These are phyloP conservation scores for Hericium alpestre DNA, from an alignment of 768 basidiomycete genomes.

Conservation along the genomic window DNA sequence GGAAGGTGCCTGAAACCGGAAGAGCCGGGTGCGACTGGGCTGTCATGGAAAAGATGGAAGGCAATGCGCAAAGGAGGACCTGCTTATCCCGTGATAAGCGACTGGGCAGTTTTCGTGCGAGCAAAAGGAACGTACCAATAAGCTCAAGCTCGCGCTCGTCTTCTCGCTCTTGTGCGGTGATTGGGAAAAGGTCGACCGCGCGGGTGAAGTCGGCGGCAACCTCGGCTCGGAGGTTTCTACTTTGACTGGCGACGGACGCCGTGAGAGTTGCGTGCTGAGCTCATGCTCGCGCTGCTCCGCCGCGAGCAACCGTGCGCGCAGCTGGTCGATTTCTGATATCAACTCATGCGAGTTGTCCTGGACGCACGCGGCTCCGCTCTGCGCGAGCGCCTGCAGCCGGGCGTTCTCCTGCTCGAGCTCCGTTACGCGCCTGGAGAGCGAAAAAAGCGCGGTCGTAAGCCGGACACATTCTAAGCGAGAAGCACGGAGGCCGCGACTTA, in stretches of 20 bases:
- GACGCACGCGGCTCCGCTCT: conserved; percentile 24
- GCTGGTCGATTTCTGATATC: conserved; percentile 52
- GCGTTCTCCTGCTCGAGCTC: conserved; percentile 81
- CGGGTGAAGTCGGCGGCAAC: conserved; percentile 32
- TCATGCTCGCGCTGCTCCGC: conserved; percentile 58
- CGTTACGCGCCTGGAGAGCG: conserved; percentile 56
- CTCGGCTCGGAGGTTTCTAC: conserved; percentile 47
- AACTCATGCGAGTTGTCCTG: conserved; percentile 26
- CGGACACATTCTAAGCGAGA: conserved; percentile 6
- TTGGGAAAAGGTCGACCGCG: conserved; percentile 34
- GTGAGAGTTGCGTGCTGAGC: conserved; percentile 51
- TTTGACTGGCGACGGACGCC: conserved; percentile 33
- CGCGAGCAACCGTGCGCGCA: conserved; percentile 53
- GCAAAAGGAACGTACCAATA: conserved; percentile 45
- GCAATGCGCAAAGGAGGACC: conserved; percentile 71
- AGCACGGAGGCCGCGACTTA: conserved; percentile 31
- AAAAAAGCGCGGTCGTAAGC: not conserved
- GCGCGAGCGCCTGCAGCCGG: conserved; percentile 51
- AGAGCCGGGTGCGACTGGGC: conserved; percentile 35
- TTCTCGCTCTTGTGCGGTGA: conserved; percentile 27
- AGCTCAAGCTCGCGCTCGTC: conserved; percentile 49
- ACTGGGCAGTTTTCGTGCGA: conserved; percentile 10
- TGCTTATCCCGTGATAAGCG: conserved; percentile 20
- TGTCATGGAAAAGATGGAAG: conserved; percentile 61
- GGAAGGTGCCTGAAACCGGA: conserved; percentile 46